These are phyloP conservation scores for Moricandia moricandioides DNA, from an alignment of 345 rosid species.

Conservation along the genomic window DNA sequence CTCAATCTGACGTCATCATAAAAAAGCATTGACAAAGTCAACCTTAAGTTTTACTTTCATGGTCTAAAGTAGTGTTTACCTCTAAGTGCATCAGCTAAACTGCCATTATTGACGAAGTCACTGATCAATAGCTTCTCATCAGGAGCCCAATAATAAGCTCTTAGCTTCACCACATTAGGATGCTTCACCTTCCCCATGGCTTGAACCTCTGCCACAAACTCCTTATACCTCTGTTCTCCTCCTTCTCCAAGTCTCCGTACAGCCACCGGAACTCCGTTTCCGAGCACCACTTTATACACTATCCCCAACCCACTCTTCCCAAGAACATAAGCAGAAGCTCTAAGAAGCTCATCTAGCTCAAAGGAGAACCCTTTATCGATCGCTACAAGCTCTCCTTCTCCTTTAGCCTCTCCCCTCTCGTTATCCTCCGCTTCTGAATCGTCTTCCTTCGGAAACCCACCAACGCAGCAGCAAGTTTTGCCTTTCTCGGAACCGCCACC, in stretches of 20 bases:
- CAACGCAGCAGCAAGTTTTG: constrained; percentile 35
- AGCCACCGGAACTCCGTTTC: constrained; percentile 91
- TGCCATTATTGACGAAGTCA: constrained; percentile 90
- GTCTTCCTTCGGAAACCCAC: constrained; percentile 35
- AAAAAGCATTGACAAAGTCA: constrained; percentile 27
- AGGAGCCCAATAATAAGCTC: constrained; percentile 99
- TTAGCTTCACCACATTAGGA: constrained; percentile 83
- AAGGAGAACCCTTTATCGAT: constrained; percentile 88
- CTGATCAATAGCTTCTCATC: constrained; percentile 94
- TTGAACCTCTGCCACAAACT: constrained; percentile 83
- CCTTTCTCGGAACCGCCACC: constrained; percentile 51
- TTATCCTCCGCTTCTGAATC: constrained; percentile 73
- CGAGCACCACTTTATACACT: constrained; percentile 94
- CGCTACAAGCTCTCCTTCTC: constrained; percentile 83
- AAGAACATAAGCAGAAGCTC: constrained; percentile 94
- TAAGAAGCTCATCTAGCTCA: constrained; percentile 87
- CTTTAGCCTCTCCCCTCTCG: constrained; percentile 43
- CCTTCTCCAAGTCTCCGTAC: constrained; percentile 95
- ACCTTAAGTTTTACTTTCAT: neutral
- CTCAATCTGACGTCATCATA: constrained; percentile 19
- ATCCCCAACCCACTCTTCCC: constrained; percentile 99
- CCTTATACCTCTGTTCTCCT: constrained; percentile 87
- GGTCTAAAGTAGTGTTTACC: constrained; percentile 36
- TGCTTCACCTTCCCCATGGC: constrained; percentile 91
- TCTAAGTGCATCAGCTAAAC: constrained; percentile 76